These are phyloP conservation scores for Paspalum vaginatum DNA, from an alignment of 176 grass and related monocot genomes.

Conservation along the genomic window DNA sequence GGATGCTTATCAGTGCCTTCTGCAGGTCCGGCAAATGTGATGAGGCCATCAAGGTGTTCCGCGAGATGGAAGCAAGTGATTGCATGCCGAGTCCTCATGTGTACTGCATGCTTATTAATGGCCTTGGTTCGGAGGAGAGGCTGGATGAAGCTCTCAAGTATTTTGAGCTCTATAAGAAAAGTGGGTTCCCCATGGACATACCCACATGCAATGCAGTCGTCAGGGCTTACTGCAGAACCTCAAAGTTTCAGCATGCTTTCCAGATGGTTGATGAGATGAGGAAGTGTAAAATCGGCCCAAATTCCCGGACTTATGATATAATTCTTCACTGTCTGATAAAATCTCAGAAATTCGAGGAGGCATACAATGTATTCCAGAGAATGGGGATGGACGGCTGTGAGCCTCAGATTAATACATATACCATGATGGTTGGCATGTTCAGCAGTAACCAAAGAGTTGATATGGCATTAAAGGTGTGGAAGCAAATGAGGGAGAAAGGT, in stretches of 20 bases:
- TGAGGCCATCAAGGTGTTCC: conserved; percentile 68
- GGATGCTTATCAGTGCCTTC: conserved; percentile 67
- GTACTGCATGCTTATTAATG: conserved; percentile 75
- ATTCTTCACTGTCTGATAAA: conserved; percentile 67
- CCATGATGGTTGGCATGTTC: conserved; percentile 76
- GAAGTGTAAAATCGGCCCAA: conserved; percentile 55
- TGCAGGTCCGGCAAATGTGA: conserved; percentile 61
- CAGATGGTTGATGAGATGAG: conserved; percentile 67
- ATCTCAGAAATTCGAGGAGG: conserved; percentile 53
- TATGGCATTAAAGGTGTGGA: conserved; percentile 80
- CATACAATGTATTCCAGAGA: conserved; percentile 51
- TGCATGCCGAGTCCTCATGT: conserved; percentile 70
- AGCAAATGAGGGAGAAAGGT: conserved; percentile 69
- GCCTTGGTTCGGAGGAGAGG: conserved; percentile 58
- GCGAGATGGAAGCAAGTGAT: conserved; percentile 55
- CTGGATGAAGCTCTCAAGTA: conserved; percentile 70
- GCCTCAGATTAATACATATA: conserved; percentile 72
- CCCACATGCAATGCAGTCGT: conserved; percentile 80
- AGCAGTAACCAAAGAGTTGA: conserved; percentile 64
- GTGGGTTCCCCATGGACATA: conserved; percentile 55
- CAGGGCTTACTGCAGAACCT: conserved; percentile 59
- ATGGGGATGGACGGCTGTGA: conserved; percentile 53
- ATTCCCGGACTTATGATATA: conserved; percentile 68
- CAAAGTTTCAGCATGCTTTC: conserved; percentile 67
- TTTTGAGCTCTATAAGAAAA: conserved; percentile 69